Evolutionary conservation across 495 filamentous ascomycete species (phyloP).

Genomic region (Paragyromitra xinjiangensis): DNA sequence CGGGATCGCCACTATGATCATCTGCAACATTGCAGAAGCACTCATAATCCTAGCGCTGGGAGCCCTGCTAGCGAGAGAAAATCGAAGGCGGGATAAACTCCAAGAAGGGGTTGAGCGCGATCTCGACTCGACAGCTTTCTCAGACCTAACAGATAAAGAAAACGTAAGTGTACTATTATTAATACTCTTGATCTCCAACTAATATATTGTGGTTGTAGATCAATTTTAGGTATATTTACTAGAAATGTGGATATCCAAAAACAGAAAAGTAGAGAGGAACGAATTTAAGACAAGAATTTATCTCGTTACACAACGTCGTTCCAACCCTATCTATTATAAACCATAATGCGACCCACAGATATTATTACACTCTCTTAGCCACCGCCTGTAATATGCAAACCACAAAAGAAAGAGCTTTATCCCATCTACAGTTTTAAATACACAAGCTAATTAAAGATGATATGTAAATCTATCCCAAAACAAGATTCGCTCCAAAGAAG

Average conservation of each 20-base stretch:
- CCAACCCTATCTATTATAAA: neutral
- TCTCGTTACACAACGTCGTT: neutral
- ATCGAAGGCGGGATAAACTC: slow-evolving; percentile 65
- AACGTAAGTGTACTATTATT: slow-evolving; percentile 64
- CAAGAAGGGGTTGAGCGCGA: slow-evolving; percentile 64
- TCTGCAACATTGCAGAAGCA: slow-evolving; percentile 67
- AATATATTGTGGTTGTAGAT: slow-evolving; percentile 16
- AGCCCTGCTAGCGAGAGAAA: slow-evolving; percentile 66
- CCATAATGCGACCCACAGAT: neutral
- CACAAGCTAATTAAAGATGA: slow-evolving; percentile 30
- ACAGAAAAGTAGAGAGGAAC: neutral
- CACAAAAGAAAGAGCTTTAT: neutral
- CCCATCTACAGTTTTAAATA: slow-evolving; percentile 8
- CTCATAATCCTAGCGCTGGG: slow-evolving; percentile 63
- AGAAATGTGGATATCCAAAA: slow-evolving; percentile 5
- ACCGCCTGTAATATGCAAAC: neutral
- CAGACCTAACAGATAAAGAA: slow-evolving; percentile 70
- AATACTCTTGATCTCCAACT: neutral
- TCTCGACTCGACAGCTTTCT: slow-evolving; percentile 67
- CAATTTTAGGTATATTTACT: slow-evolving; percentile 50
- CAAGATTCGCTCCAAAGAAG: slow-evolving; percentile 19
- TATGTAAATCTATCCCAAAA: neutral
- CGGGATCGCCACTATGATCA: slow-evolving; percentile 72
- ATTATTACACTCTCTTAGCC: neutral
- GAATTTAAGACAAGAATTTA: neutral